Evolutionary conservation across 768 basidiomycete species (phyloP).

Genomic region (Termitomyces sp.): DNA sequence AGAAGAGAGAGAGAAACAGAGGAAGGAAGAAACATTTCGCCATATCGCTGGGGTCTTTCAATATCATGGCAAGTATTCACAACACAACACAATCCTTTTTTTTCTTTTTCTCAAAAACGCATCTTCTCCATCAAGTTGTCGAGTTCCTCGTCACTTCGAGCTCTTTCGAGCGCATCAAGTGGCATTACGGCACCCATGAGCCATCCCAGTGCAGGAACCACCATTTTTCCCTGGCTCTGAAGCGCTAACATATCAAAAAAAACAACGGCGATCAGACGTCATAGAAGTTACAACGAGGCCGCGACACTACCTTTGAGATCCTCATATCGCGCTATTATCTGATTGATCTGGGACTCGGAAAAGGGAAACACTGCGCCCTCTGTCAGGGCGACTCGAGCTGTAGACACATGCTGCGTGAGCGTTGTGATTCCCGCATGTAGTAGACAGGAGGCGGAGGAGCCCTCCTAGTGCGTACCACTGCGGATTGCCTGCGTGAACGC

Average conservation of each 20-base stretch:
- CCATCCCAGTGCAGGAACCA: constrained; percentile 31
- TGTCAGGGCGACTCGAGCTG: constrained; percentile 25
- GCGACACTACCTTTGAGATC: constrained; percentile 26
- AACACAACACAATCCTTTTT: constrained; percentile 14
- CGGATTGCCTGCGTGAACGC: not conserved
- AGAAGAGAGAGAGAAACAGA: not conserved
- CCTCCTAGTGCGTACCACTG: not conserved
- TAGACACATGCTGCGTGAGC: constrained; percentile 7
- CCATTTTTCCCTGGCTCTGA: constrained; percentile 25
- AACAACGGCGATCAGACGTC: constrained; percentile 4
- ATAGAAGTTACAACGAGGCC: not conserved
- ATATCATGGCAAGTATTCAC: not conserved
- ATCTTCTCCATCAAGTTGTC: constrained; percentile 28
- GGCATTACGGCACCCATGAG: constrained; percentile 41
- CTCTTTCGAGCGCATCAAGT: constrained; percentile 27
- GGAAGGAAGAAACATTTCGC: not conserved
- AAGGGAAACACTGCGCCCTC: constrained; percentile 31
- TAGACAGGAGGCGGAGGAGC: not conserved
- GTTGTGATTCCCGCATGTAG: not conserved
- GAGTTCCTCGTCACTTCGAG: constrained; percentile 23
- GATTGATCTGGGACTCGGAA: constrained; percentile 30
- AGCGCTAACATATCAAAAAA: constrained; percentile 16
- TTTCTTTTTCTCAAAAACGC: constrained; percentile 14
- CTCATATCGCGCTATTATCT: constrained; percentile 32
- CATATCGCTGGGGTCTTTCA: no score